Percentiles rank a stretch among this genome's conserved stretches.
Conservation (phyloP, 2,329 filamentous ascomycete genomes). For the Macrophomina pseudophaseolina region DNA sequence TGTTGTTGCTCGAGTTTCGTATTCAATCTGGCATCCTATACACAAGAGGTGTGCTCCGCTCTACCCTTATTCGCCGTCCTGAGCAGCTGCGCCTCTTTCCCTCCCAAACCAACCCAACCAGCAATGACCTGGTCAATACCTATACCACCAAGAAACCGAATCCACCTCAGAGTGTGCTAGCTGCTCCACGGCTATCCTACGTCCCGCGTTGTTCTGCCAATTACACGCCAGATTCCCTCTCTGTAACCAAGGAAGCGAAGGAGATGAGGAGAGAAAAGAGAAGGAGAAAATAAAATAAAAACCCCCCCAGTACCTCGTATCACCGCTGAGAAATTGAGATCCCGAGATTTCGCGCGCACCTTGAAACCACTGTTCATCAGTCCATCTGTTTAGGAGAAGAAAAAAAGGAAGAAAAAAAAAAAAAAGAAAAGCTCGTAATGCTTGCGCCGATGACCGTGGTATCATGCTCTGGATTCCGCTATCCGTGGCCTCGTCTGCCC, state of each 20-base stretch:
- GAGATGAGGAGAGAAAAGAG: neutral
- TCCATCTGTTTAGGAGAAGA: neutral
- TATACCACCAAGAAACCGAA: constrained; percentile 11
- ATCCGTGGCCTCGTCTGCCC: constrained; percentile 20
- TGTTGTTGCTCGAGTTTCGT: constrained; percentile 12
- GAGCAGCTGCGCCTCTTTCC: constrained; percentile 10
- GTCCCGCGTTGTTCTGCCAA: neutral
- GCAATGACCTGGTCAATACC: neutral
- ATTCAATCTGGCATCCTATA: constrained; percentile 23
- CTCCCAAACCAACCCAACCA: neutral
- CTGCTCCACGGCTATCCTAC: neutral
- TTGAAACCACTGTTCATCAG: neutral
- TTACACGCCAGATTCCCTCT: neutral
- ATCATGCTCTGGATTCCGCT: constrained; percentile 26
- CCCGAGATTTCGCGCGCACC: constrained; percentile 9
- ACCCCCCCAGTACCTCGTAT: neutral
- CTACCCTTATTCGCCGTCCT: constrained; percentile 7
- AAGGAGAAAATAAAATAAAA: neutral
- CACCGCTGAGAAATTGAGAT: constrained; percentile 1
- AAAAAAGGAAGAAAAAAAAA: neutral
- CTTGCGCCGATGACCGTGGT: constrained; percentile 26
- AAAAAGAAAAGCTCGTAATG: constrained; percentile 15
- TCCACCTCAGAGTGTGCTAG: constrained; percentile 3
- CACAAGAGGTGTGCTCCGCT: neutral
- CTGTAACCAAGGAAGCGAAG: constrained; percentile 7